Base-by-base conservation (phyloP, 2,329 filamentous ascomycete genomes). In the Nemania bipapillata region DNA sequence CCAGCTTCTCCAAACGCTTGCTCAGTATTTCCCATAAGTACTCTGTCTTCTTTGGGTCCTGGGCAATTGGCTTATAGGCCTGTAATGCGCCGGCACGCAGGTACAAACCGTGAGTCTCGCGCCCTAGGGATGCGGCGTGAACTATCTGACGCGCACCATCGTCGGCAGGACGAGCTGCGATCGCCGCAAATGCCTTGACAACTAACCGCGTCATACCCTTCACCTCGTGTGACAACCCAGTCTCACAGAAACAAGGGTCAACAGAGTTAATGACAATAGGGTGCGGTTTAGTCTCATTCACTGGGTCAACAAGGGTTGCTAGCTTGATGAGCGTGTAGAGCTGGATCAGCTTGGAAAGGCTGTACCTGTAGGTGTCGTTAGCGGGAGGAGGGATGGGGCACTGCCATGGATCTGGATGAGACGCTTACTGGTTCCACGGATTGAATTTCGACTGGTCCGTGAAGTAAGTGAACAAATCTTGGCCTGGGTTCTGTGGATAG, bases 101-200 rank as follows among this genome's bases (percentile, higher is more conserved):
- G 49, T 72, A 73, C 30, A 69, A 65, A 24, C 72, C 68, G 56
- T 72, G 63, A 5, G 68, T 72, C 15, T 72, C 63, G 28, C 45
- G 20, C 3, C 58, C 65, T 11, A 68, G 68, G 35, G 52, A 28
- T 24, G 70, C 68, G 28, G 63, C 70, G 53, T 72, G 63, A 12
- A 72, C 65, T 1, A 73, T 56, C 3, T 61, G 68, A 20, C 68
- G 60, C 17, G 62, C 65, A 9, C 68, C 72, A 12, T 67, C 65
- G 26, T 71, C 68, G 5, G 62, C 65, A 9, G 37, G 65, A 4
- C 72, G 56, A 9, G 65, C 66, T n/a, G 72, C 50, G 1, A 59
- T n/a, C 26, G 50, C 37, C 47, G 69, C 63, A 42, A 59, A 69
- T 7, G 17, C 56, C 45, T 40, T 50, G 57, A 35, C 70, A 35